These are phyloP conservation scores for Akanthomyces dipterigenus DNA, from an alignment of 2,329 filamentous ascomycete species.

Conservation along the genomic window DNA sequence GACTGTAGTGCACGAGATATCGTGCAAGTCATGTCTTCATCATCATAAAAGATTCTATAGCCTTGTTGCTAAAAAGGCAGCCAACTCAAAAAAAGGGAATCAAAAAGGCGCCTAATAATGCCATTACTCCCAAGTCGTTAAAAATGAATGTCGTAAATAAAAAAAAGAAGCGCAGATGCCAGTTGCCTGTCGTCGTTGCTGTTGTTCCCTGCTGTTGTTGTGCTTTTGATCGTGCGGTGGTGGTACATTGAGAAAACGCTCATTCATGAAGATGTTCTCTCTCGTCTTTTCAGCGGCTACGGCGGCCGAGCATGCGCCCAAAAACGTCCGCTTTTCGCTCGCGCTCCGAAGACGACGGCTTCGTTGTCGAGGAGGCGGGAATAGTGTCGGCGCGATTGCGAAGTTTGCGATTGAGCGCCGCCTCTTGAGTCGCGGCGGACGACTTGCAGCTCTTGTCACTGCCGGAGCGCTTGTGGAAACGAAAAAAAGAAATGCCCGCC, in stretches of 20 bases:
- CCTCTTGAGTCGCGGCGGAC: constrained; percentile 3
- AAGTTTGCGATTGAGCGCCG: background rate
- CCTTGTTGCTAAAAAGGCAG: background rate
- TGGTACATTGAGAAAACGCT: background rate
- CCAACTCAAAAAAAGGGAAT: constrained; percentile 6
- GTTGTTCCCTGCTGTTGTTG: background rate
- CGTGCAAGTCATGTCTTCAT: background rate
- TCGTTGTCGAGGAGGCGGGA: constrained; percentile 17
- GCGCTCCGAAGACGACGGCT: constrained; percentile 12
- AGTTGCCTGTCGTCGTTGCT: background rate
- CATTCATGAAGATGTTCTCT: background rate
- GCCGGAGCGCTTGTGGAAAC: constrained; percentile 34
- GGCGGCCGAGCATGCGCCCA: constrained; percentile 31
- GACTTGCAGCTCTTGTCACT: constrained; percentile 24
- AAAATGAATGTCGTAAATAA: constrained; percentile 7
- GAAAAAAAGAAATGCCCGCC: constrained; percentile 35
- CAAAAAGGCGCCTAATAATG: background rate
- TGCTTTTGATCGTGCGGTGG: background rate
- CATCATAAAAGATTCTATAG: background rate
- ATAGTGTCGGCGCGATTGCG: constrained; percentile 18
- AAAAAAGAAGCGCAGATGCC: background rate
- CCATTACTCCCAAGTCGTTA: constrained; percentile 5
- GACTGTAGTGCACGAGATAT: background rate
- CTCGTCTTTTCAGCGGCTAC: constrained; percentile 19
- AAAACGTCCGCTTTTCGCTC: constrained; percentile 30